Evolutionary conservation across 202 grass and related monocot species (phyloP), one percentile per base, ranked within the genome.

Genomic region (Panicum hallii): DNA sequence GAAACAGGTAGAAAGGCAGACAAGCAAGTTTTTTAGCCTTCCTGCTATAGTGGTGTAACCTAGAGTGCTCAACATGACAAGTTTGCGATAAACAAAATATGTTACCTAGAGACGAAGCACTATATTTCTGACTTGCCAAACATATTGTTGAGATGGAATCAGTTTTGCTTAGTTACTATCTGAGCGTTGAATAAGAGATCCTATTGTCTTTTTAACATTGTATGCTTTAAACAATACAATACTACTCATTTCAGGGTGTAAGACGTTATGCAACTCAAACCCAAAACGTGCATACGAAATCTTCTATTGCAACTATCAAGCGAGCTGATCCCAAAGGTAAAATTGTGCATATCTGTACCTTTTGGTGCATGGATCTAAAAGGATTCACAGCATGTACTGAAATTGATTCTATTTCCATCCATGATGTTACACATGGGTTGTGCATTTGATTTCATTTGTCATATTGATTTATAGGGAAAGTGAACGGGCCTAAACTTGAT

Each of bases 201-300:
- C 9, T 34, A 20, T 12, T 1, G 22, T 58, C 2, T 43, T 22
- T 23, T 22, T 63, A 47, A 78, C 36, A 16, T 19, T 1, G 2
- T 49, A 22, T 75, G 17, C 26, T 62, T 72, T 72, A 28, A 53
- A 74, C 9, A 83, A 82, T 58, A 23, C 55, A 23, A 30, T 57
- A 28, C 20, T 40, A 83, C 54, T 12, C 7, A 54, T 47, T 64
- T 49, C 81, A 75, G 47, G 48, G 32, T 75, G 47, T 83, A 52
- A 74, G 32, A 83, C 67, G 70, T 36, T 64, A 67, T 75, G 82
- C 71, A 26, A 67, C 71, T 67, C 82, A 84, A 54, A 84, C 82
- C 47, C 82, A 84, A 67, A 83, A 63, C 20, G 9, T 62, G 7
- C 82, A 44, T 34, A 26, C 1, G 20, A 75, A 75, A 56, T 84